Evolutionary conservation across 257 asterid species (phyloP), one percentile per base, ranked within the genome.

Genomic region (Penstemon newberryi): DNA sequence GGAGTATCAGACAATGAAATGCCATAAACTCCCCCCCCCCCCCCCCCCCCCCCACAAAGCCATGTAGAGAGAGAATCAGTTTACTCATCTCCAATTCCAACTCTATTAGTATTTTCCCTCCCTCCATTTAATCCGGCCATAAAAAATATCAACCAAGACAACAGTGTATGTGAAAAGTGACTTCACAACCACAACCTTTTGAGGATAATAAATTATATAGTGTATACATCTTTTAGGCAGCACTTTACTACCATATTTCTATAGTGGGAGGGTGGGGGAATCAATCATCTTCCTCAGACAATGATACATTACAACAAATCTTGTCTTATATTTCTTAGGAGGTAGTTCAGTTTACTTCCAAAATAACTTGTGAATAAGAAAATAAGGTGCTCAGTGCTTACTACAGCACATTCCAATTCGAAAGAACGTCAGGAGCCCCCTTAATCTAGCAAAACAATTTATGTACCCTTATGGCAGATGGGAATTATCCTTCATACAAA

Each of bases 131-230:
- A 40, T 67, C 51, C 18, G 18, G 18, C 13, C 49, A 4, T 8
- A 53, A 12, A 3, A 13, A 11, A 54, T 8, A 62, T 18, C 56
- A 62, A 43, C 52, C 3, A 45, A 58, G 40, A 58, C 37, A 13
- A 43, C 4, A 49, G 63, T 63, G 52, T 37, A 62, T 11, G 46
- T 43, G 69, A 51, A 59, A 60, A 5, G 33, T 43, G 13, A 63
- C 15, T 57, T 12, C 18, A n/a, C 41, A 56, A 46, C 10, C 46
- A 45, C 6, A 42, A 19, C 39, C 19, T 10, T 61, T 56, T 3
- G 5, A 36, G 45, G 37, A 43, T 37, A 33, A 40, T 15, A 52
- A 58, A 62, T 45, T 11, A 63, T 56, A 51, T 42, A 8, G 13
- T 19, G 51, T 10, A 15, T 38, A 45, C 9, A 63, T 18, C 52